phyloP scores from a whole-genome alignment of 371 early-diverging fungal species.

The Amoeboradix gromovi region DNA sequence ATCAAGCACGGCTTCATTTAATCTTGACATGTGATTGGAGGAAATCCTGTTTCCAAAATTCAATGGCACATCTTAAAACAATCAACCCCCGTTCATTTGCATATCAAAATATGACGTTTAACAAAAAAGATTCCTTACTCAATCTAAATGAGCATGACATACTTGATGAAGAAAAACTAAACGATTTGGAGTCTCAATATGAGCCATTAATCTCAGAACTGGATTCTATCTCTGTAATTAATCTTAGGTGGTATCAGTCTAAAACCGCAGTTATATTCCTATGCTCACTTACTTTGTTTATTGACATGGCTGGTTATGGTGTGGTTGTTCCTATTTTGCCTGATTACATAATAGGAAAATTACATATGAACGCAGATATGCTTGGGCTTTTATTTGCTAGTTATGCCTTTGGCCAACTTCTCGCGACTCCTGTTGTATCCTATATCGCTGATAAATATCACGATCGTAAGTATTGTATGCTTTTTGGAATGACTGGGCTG shows the following conservation, averaged over 20 bases:
- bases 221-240: neutral
- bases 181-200: neutral
- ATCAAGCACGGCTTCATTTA: neutral
- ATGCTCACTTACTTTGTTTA: neutral
- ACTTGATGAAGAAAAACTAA: neutral
- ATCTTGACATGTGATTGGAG: too few relatives aligned
- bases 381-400: neutral
- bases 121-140: neutral
- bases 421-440: neutral
- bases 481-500: neutral
- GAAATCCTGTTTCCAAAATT: neutral
- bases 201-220: neutral
- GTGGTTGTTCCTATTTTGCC: neutral
- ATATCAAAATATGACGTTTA: neutral
- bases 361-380: neutral
- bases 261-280: neutral
- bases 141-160: neutral
- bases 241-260: neutral
- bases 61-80: neutral
- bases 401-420: neutral
- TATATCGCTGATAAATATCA: neutral
- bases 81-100: neutral
- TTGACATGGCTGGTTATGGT: neutral
- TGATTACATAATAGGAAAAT: neutral
- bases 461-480: neutral